A percentile compares a stretch with the other conserved stretches of the same genome.
Conservation (phyloP, 495 filamentous ascomycete genomes). For the Aspergillus baeticus region DNA sequence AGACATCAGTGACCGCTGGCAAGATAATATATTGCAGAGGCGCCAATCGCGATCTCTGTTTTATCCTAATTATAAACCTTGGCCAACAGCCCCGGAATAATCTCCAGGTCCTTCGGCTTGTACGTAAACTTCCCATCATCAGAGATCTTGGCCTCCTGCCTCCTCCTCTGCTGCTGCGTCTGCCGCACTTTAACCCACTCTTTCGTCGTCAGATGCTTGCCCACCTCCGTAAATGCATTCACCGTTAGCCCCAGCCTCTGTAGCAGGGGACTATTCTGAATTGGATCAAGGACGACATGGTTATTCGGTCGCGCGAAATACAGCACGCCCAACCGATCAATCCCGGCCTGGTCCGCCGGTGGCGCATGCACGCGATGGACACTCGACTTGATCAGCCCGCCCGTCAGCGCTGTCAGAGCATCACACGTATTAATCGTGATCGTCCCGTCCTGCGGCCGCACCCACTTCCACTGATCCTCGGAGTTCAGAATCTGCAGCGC, state of each 20-base stretch:
- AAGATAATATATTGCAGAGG: too few relatives aligned
- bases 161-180: constrained; percentile 43
- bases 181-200: constrained; percentile 37
- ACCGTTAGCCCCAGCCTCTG: constrained; percentile 37
- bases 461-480: constrained; percentile 40
- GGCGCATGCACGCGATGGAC: constrained; percentile 53
- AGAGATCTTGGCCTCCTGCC: constrained; percentile 39
- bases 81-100: constrained; percentile 46
- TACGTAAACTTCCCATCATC: constrained; percentile 37
- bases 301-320: constrained; percentile 45
- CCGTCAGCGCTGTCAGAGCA: constrained; percentile 46
- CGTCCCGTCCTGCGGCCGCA: constrained; percentile 43
- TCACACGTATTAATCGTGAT: constrained; percentile 55
- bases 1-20: too few relatives aligned
- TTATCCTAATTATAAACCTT: constrained; percentile 46
- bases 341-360: constrained; percentile 48
- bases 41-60: too few relatives aligned
- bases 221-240: constrained; percentile 34
- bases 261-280: constrained; percentile 42
- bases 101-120: constrained; percentile 43
- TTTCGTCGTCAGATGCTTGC: constrained; percentile 33
- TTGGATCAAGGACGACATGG: constrained; percentile 39
- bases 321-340: constrained; percentile 51
- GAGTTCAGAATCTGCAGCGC: constrained; percentile 46
- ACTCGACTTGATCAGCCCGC: constrained; percentile 50